Evolutionary conservation across 306 rosid species (phyloP).

Genomic region (Herpetospermum pedunculosum): DNA sequence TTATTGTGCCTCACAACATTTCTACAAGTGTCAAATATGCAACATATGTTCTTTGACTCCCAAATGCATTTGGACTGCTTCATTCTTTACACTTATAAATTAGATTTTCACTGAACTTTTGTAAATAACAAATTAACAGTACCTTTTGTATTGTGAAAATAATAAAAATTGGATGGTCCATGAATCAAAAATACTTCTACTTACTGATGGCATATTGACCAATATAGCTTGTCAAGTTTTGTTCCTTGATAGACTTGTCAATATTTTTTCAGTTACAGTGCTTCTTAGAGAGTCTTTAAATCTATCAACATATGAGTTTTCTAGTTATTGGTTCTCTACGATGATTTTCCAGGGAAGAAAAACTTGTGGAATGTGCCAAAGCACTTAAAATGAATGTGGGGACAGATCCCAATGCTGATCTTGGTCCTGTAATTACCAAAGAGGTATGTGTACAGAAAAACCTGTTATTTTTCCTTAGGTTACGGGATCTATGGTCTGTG

Average conservation of each 20-base stretch:
- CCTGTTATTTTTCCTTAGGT: not conserved
- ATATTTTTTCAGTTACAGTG: not conserved
- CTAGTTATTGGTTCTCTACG: not conserved
- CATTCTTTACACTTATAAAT: not conserved
- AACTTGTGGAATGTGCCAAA: constrained; percentile 43
- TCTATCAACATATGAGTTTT: not conserved
- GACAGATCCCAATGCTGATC: constrained; percentile 48
- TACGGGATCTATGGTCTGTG: not conserved
- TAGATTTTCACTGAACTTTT: not conserved
- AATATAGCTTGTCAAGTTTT: not conserved
- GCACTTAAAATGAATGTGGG: constrained; percentile 50
- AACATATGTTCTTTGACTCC: not conserved
- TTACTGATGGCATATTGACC: not conserved
- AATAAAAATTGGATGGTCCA: not conserved
- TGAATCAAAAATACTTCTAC: not conserved
- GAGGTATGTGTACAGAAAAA: constrained; percentile 30
- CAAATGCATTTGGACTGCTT: not conserved
- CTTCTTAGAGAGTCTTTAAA: not conserved
- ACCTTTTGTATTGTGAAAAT: not conserved
- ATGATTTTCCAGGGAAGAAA: constrained; percentile 33
- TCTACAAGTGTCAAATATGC: not conserved
- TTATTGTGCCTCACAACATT: not conserved
- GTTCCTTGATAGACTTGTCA: not conserved
- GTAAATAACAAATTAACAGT: not conserved
- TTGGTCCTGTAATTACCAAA: constrained; percentile 61